A percentile compares a stretch with the other conserved stretches of the same genome.
Conservation (phyloP, 1,139 yeast genomes). For the Yamadazyma jaroonii region DNA sequence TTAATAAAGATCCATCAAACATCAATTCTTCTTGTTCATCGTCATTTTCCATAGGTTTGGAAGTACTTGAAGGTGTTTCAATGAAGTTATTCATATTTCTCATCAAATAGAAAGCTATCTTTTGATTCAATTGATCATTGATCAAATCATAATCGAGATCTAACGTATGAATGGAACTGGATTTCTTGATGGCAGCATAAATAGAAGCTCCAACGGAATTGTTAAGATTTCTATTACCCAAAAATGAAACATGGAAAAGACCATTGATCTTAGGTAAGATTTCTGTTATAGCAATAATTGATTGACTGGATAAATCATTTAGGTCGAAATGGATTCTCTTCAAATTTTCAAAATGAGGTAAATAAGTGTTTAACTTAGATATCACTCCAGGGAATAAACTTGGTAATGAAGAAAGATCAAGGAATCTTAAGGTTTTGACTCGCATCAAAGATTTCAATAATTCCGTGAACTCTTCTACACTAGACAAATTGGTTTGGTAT, state of each 20-base stretch:
- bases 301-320: constrained; percentile 61
- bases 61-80: constrained; percentile 3
- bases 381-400: constrained; percentile 70
- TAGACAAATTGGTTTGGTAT: constrained; percentile 60
- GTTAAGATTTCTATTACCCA: constrained; percentile 59
- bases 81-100: constrained; percentile 65
- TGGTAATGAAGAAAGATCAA: constrained; percentile 77
- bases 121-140: constrained; percentile 68
- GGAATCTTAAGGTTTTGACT: constrained; percentile 58
- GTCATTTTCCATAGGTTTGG: constrained; percentile 12
- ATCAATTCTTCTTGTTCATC: constrained; percentile 37
- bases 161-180: constrained; percentile 61
- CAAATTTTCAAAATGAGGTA: constrained; percentile 65
- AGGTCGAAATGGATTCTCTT: constrained; percentile 77
- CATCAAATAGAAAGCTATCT: constrained; percentile 80
- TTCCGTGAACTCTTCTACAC: constrained; percentile 53
- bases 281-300: constrained; percentile 65
- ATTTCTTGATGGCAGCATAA: constrained; percentile 66
- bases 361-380: constrained; percentile 54
- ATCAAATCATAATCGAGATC: constrained; percentile 71
- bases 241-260: constrained; percentile 73
- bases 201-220: constrained; percentile 63
- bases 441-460: constrained; percentile 51
- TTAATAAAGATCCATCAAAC: constrained; percentile 50
- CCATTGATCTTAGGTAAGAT: constrained; percentile 66